Evolutionary conservation across 2,329 filamentous ascomycete species (phyloP).

Genomic region (Hypoxylon rubiginosum): DNA sequence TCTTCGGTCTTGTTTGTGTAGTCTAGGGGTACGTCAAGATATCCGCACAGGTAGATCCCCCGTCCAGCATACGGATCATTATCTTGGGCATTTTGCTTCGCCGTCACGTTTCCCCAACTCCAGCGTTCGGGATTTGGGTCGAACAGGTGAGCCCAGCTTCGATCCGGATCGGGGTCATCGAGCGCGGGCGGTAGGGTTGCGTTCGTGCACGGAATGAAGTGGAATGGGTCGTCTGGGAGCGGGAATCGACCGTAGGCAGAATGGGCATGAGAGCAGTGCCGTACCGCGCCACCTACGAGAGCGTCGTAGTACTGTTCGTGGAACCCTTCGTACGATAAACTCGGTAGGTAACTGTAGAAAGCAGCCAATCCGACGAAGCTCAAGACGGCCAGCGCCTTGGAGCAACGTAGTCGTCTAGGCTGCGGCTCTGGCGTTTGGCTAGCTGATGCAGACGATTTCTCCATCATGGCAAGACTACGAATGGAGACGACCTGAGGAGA

Average conservation of each 20-base stretch:
- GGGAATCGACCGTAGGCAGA: constrained; percentile 58
- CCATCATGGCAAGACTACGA: constrained; percentile 18
- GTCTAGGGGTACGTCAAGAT: constrained; percentile 63
- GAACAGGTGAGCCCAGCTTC: constrained; percentile 58
- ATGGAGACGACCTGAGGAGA: background rate
- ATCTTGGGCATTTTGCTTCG: constrained; percentile 15
- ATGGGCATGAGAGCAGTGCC: constrained; percentile 7
- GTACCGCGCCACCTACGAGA: constrained; percentile 27
- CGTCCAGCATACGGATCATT: constrained; percentile 55
- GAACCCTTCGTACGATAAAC: constrained; percentile 40
- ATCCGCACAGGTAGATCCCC: constrained; percentile 63
- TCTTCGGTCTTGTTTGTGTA: constrained; percentile 60
- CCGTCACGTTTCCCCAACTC: constrained; percentile 58
- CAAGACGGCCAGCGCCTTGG: constrained; percentile 25
- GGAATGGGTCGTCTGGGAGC: constrained; percentile 59
- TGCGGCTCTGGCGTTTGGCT: background rate
- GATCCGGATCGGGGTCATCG: constrained; percentile 54
- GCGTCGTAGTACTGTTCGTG: constrained; percentile 39
- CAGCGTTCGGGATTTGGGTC: constrained; percentile 61
- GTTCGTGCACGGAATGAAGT: constrained; percentile 62
- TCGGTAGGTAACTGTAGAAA: constrained; percentile 35
- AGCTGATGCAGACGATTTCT: constrained; percentile 20
- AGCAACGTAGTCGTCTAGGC: constrained; percentile 10
- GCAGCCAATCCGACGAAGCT: constrained; percentile 24
- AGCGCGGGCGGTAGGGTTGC: constrained; percentile 57